Base-by-base conservation (phyloP, 192 early-diverging fungal genomes). In the Backusella westeae region DNA sequence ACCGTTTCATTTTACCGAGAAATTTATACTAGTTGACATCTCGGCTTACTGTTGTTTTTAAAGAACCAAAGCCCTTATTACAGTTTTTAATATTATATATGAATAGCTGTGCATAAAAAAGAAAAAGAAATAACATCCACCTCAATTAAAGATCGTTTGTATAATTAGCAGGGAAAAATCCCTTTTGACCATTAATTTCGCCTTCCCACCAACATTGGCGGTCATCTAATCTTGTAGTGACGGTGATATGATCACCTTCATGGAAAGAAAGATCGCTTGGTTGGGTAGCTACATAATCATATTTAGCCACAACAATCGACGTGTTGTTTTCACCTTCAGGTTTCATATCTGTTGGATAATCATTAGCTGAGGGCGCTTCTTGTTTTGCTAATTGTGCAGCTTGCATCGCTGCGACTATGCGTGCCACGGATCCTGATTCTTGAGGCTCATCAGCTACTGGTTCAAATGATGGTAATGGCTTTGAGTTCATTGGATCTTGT, bases 171-270 rank as follows among this genome's bases (percentile, higher is more conserved):
- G 77, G 77, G 36, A 78, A 78, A 21, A 53, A 29, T 5, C 77
- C 77, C 23, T 8, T 67, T 23, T 39, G 42, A 4, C 32, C 21
- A 76, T 79, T 73, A 44, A 79, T 42, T 23, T 74, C 46, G 3
- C 84, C 84, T 38, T 83, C 75, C 84, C 84, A 85, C 83, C 83
- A 85, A 29, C 75, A 73, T 56, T 85, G 35, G 1, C 67, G 29
- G 41, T 77, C 59, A 36, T 67, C 74, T 7, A 75, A 83, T 15
- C 73, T 29, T 21, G 82, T 69, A 23, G 78, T 42, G 4, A 85
- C 77, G 23, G 72, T 81, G 49, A 85, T 85, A 29, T 36, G 59
- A 69, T 85, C 84, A 63, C 83, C 84, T 29, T 71, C 73, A 34
- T 32, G 36, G 74, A 85, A 85, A n/a, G 70, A 41, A 26, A 85